These are phyloP conservation scores for Metschnikowia matae DNA, from an alignment of 805 yeast species.

Conservation along the genomic window DNA sequence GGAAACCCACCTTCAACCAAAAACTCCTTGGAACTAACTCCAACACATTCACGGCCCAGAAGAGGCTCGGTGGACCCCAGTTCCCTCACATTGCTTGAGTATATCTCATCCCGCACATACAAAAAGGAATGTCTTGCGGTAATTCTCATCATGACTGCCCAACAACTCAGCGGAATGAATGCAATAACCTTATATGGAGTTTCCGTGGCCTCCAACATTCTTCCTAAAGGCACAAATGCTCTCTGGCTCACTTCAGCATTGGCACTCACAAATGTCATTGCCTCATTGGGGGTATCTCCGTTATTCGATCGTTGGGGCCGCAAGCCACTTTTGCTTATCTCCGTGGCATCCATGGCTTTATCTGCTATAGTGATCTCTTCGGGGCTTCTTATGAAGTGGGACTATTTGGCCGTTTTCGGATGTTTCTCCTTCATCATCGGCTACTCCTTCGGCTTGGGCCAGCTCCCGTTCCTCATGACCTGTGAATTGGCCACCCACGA, in stretches of 20 bases:
- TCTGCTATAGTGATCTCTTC: slow-evolving; percentile 24
- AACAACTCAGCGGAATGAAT: slow-evolving; percentile 31
- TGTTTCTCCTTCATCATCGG: slow-evolving; percentile 34
- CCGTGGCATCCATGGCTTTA: slow-evolving; percentile 22
- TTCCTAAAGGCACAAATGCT: slow-evolving; percentile 15
- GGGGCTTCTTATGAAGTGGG: slow-evolving; percentile 19
- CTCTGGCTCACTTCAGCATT: slow-evolving; percentile 17
- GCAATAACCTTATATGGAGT: slow-evolving; percentile 26
- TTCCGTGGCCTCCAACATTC: slow-evolving; percentile 15
- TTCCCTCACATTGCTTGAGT: slow-evolving; percentile 19
- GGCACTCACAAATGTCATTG: slow-evolving; percentile 18
- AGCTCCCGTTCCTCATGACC: slow-evolving; percentile 36
- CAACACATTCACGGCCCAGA: not conserved
- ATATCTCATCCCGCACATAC: slow-evolving; percentile 18
- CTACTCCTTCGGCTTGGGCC: slow-evolving; percentile 35
- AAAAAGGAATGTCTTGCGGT: slow-evolving; percentile 29
- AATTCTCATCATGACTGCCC: slow-evolving; percentile 34
- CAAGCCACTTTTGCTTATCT: slow-evolving; percentile 25
- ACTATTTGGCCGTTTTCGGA: slow-evolving; percentile 20
- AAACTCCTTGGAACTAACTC: not conserved
- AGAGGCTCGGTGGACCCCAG: slow-evolving; percentile 27
- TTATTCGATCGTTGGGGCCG: slow-evolving; percentile 20
- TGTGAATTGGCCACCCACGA: slow-evolving; percentile 33
- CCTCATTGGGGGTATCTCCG: slow-evolving; percentile 16
- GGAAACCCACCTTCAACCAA: not conserved